A percentile compares a stretch with the other conserved stretches of the same genome.
phyloP scores from a whole-genome alignment of 202 grass and related monocot genomes.

The Cymbopogon flexuosus region DNA sequence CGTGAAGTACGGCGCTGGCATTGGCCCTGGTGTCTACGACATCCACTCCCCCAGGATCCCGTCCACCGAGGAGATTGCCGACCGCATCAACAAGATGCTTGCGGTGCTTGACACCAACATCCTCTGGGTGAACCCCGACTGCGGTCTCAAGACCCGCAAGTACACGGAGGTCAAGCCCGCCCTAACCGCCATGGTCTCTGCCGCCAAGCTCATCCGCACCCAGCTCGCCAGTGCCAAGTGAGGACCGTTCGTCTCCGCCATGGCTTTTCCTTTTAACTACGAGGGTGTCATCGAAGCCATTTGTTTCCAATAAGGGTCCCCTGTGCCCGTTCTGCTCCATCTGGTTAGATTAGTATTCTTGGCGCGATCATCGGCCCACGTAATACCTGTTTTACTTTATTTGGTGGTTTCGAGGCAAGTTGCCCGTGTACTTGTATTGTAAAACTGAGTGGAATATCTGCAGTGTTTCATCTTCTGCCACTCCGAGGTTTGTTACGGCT shows the following conservation, averaged over 20 bases:
- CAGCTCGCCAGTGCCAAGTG: constrained; percentile 58
- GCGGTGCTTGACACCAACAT: constrained; percentile 91
- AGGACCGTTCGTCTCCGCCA: not conserved
- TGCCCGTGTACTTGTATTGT: constrained; percentile 36
- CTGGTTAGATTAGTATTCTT: constrained; percentile 25
- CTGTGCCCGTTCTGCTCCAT: not conserved
- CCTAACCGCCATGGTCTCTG: constrained; percentile 80
- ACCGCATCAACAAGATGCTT: constrained; percentile 91
- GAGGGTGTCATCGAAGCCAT: constrained; percentile 26
- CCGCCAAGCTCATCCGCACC: constrained; percentile 69
- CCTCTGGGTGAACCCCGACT: constrained; percentile 95
- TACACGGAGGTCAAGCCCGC: constrained; percentile 78
- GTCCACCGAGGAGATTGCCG: constrained; percentile 59
- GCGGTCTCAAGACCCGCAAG: constrained; percentile 94
- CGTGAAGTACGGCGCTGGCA: constrained; percentile 71
- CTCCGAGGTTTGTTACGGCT: constrained; percentile 18
- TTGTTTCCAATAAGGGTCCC: constrained; percentile 40
- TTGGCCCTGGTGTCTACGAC: constrained; percentile 86
- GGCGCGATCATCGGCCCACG: not conserved
- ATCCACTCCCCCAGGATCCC: constrained; percentile 97
- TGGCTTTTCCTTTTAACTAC: constrained; percentile 2
- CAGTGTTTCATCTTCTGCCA: constrained; percentile 36
- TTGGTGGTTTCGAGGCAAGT: constrained; percentile 34
- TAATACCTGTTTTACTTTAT: not conserved
- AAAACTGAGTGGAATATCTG: constrained; percentile 26